Conservation (phyloP, 1,284 basidiomycete genomes). For the Waitea zeae region DNA sequence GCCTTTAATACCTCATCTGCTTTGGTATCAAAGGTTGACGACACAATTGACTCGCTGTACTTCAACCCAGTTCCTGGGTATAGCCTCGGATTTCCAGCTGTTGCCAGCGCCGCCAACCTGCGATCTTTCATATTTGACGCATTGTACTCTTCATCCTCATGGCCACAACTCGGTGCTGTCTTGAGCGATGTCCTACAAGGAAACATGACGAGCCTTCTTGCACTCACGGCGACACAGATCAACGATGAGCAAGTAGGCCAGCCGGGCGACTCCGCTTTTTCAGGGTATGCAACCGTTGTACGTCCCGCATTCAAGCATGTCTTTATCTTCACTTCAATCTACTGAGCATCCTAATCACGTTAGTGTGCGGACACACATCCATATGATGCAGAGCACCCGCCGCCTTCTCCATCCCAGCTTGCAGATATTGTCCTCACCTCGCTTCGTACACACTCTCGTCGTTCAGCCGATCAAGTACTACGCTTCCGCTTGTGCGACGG, state of each 20-base stretch:
- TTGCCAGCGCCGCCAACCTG: conserved; percentile 2
- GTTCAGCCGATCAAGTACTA: neutral
- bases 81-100: neutral
- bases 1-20: neutral
- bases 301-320: no score
- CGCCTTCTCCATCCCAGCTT: neutral
- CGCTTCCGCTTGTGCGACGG: neutral
- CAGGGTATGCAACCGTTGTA: neutral
- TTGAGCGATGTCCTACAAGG: neutral
- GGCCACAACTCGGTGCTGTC: neutral
- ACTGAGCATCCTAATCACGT: neutral
- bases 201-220: neutral
- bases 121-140: conserved; percentile 3
- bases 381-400: neutral
- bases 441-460: neutral
- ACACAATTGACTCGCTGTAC: conserved; percentile 1
- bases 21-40: neutral
- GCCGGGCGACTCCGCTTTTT: neutral
- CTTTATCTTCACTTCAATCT: neutral
- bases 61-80: neutral
- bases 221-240: conserved; percentile 1
- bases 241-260: neutral
- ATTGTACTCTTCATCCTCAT: conserved; percentile 1
- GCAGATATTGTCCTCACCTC: neutral
- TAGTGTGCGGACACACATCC: conserved; percentile 3